Evolutionary conservation across 2,329 filamentous ascomycete genomes (phyloP), one percentile per base, ranked within the genome.

Genomic region (Sporothrix sp.): DNA sequence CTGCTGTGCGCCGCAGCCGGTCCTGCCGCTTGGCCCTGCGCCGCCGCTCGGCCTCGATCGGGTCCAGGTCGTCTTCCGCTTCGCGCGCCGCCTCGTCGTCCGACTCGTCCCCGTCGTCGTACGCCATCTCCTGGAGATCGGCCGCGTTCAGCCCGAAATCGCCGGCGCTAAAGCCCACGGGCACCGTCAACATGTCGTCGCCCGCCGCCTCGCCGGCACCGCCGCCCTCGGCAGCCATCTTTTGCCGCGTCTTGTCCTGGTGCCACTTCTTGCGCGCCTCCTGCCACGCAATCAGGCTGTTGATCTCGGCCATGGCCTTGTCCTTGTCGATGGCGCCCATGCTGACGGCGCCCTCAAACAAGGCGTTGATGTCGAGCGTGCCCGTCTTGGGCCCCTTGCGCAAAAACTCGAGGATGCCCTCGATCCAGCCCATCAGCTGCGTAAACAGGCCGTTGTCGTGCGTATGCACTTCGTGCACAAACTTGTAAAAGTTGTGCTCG

Each of bases 401-500:
- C 28, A 98, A 72, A 68, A 97, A 98, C 55, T 93, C 87, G 6
- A 98, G 78, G 52, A 98, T 97, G 32, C 85, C 86, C 69, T 98
- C 93, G 40, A 97, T 83, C 93, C 93, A 97, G 23, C 82, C 82
- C 93, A 98, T 98, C 47, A 98, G 77, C 60, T 94, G 87, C 32
- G 89, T 90, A 60, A 98, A 98, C 1, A 98, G 78, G 1, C 93
- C 93, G 56, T 98, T 95, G 65, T 98, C 93, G 61, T 98, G 91
- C 7, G 87, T 82, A 63, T 98, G 93, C 1, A 98, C 91, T 68
- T 98, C 93, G 65, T 98, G 93, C 3, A 98, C 85, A 65, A 98
- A 98, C 66, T 95, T 97, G 76, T 97, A 98, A 64, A 98, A 91
- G 68, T 95, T 95, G 64, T 94, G 82, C 67, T 98, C 88, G 65